Evolutionary conservation across 768 basidiomycete species (phyloP).

Genomic region (Lentinula aciculospora): DNA sequence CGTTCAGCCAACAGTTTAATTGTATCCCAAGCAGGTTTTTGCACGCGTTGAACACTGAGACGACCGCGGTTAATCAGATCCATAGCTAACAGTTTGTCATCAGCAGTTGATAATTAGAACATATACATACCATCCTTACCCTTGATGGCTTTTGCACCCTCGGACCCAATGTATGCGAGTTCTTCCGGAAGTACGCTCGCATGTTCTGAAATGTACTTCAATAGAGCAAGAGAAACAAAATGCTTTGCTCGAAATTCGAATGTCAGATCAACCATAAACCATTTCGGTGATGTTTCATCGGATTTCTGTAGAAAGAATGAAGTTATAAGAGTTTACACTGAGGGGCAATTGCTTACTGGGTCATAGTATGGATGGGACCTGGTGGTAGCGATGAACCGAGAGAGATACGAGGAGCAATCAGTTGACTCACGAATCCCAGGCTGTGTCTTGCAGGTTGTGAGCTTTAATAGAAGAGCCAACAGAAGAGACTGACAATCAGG

Average conservation of each 20-base stretch:
- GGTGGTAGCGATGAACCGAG: constrained; percentile 7
- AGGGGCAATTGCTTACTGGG: constrained; percentile 35
- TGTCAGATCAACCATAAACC: constrained; percentile 88
- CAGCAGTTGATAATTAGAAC: constrained; percentile 7
- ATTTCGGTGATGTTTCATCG: constrained; percentile 67
- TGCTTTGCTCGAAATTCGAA: constrained; percentile 61
- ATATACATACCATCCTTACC: constrained; percentile 34
- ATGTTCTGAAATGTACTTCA: constrained; percentile 53
- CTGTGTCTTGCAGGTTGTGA: constrained; percentile 54
- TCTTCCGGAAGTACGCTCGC: constrained; percentile 34
- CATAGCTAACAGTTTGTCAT: constrained; percentile 46
- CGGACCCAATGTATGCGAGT: constrained; percentile 61
- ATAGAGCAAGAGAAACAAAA: constrained; percentile 74
- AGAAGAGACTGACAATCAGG: constrained; percentile 66
- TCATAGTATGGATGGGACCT: constrained; percentile 80
- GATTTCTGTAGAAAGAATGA: constrained; percentile 56
- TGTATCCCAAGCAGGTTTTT: constrained; percentile 56
- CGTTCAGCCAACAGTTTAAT: constrained; percentile 55
- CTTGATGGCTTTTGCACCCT: constrained; percentile 59
- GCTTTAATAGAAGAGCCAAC: background rate
- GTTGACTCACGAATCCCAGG: constrained; percentile 84
- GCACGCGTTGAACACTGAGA: constrained; percentile 83
- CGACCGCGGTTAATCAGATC: constrained; percentile 74
- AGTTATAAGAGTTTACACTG: background rate
- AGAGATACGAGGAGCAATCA: constrained; percentile 4